Evolutionary conservation across 495 filamentous ascomycete genomes (phyloP).

Genomic region (Melanomma pulvis-pyrius): DNA sequence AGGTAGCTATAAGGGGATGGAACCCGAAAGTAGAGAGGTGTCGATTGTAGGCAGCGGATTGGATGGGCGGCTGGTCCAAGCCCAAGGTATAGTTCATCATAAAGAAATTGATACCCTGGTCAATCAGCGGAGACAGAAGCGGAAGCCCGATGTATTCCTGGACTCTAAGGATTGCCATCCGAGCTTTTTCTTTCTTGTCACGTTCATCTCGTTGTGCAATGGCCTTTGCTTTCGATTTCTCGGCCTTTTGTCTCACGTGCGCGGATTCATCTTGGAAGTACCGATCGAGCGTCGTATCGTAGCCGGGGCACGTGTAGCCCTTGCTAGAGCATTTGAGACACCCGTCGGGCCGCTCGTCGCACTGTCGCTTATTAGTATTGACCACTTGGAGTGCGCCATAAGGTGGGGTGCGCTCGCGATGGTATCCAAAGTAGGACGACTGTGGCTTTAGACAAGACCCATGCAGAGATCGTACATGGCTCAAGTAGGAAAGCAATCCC

Average conservation of each 20-base stretch:
- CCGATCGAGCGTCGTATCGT: constrained; percentile 24
- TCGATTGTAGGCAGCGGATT: not conserved
- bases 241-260: constrained; percentile 17
- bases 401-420: not conserved
- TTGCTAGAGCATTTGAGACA: constrained; percentile 27
- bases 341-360: constrained; percentile 26
- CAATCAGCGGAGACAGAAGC: constrained; percentile 10
- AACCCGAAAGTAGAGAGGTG: constrained; percentile 24
- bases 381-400: not conserved
- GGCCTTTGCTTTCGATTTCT: constrained; percentile 26
- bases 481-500: not conserved
- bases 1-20: constrained; percentile 26
- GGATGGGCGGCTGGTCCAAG: constrained; percentile 18
- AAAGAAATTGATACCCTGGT: constrained; percentile 29
- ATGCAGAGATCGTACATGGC: not conserved
- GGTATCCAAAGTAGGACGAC: not conserved
- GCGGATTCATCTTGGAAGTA: constrained; percentile 29
- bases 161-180: not conserved
- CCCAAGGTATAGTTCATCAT: constrained; percentile 25
- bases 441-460: not conserved
- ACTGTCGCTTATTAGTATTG: constrained; percentile 9
- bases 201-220: constrained; percentile 14
- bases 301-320: constrained; percentile 27
- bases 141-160: not conserved
- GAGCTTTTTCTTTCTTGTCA: not conserved